phyloP scores from a whole-genome alignment of 805 yeast species.

The Brettanomyces nanus region DNA sequence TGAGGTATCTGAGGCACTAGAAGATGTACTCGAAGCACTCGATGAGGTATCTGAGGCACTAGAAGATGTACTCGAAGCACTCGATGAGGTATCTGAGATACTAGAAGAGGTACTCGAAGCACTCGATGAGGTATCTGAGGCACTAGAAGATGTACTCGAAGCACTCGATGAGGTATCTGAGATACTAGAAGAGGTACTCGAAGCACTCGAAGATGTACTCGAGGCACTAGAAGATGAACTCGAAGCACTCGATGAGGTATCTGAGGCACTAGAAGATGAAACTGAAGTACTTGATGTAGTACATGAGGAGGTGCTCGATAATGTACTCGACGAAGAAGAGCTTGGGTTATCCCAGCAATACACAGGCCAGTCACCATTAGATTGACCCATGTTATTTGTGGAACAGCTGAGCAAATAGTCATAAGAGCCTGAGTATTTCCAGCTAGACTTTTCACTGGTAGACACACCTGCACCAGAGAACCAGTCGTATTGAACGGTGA shows the following conservation, averaged over 20 bases:
- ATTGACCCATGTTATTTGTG: slow-evolving; percentile 16
- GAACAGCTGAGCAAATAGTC: slow-evolving; percentile 18
- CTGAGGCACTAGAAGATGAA: too few species aligned
- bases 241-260: neutral
- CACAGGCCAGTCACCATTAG: slow-evolving; percentile 19
- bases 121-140: too few species aligned
- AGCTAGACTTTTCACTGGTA: neutral
- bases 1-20: slow-evolving; percentile 2
- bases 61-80: too few species aligned
- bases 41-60: too few species aligned
- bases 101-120: too few species aligned
- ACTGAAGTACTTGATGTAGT: neutral
- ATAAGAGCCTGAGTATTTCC: slow-evolving; percentile 4
- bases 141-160: too few species aligned
- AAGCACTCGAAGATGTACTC: neutral
- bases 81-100: too few species aligned
- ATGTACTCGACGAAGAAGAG: neutral
- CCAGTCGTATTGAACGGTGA: slow-evolving; percentile 24
- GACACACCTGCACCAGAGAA: slow-evolving; percentile 12
- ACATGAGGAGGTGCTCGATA: neutral
- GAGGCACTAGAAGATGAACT: slow-evolving; percentile 2
- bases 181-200: neutral
- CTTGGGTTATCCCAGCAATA: slow-evolving; percentile 14
- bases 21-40: slow-evolving; percentile 1
- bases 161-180: neutral